These are phyloP conservation scores for Fusarium coffeatum DNA, from an alignment of 2,329 filamentous ascomycete species.

Conservation along the genomic window DNA sequence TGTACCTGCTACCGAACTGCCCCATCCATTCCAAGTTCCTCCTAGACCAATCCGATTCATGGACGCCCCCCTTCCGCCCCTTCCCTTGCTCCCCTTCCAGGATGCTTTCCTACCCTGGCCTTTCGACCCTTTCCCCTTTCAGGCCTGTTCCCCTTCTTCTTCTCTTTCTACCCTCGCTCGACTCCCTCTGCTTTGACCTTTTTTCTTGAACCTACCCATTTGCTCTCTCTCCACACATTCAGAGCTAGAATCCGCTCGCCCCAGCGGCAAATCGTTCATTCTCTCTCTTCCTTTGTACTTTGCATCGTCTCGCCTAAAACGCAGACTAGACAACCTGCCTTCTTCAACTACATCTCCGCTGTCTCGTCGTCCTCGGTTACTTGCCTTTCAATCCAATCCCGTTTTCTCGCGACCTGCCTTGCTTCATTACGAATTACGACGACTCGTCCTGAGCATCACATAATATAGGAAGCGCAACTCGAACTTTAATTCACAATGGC, in stretches of 20 bases:
- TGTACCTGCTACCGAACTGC: slow-evolving; percentile 20
- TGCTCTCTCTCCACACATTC: slow-evolving; percentile 34
- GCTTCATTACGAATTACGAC: slow-evolving; percentile 27
- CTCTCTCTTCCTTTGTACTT: slow-evolving; percentile 38
- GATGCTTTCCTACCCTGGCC: slow-evolving; percentile 33
- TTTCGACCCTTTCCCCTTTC: slow-evolving; percentile 40
- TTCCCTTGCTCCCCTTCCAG: slow-evolving; percentile 33
- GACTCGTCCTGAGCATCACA: slow-evolving; percentile 23
- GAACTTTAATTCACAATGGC: slow-evolving; percentile 49
- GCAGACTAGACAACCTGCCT: slow-evolving; percentile 20
- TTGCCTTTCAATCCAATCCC: slow-evolving; percentile 28
- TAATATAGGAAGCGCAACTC: slow-evolving; percentile 37
- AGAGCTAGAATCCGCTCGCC: slow-evolving; percentile 35
- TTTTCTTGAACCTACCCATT: slow-evolving; percentile 32
- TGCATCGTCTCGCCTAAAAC: slow-evolving; percentile 19
- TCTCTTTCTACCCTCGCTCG: slow-evolving; percentile 31
- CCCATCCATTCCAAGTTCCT: slow-evolving; percentile 20
- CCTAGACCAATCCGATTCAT: slow-evolving; percentile 18
- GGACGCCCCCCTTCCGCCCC: slow-evolving; percentile 25
- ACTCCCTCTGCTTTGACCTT: slow-evolving; percentile 42
- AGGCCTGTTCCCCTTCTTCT: slow-evolving; percentile 42
- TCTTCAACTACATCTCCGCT: slow-evolving; percentile 14
- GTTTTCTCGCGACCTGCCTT: slow-evolving; percentile 36
- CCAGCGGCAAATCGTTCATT: slow-evolving; percentile 38
- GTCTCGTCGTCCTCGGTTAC: slow-evolving; percentile 23